Percentiles rank a stretch among this genome's conserved stretches.
phyloP scores from a whole-genome alignment of 371 early-diverging fungal genomes.

The Rhizoclosmatium hyalinum region DNA sequence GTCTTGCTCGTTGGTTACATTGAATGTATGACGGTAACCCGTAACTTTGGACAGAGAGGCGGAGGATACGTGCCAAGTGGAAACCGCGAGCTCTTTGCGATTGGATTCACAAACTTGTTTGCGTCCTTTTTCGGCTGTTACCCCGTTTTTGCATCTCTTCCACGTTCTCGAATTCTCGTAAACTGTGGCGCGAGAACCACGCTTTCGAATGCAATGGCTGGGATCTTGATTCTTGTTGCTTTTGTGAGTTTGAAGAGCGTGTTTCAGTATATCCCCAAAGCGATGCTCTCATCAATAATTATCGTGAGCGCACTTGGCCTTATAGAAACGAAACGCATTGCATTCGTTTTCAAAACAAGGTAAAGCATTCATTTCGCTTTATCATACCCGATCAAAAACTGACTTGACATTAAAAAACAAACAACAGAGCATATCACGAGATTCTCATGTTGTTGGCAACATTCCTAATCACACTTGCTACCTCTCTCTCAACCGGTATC shows the following conservation, averaged over 20 bases:
- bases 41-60: conserved; percentile 40
- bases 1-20: conserved; percentile 46
- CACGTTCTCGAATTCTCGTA: conserved; percentile 48
- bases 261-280: conserved; percentile 44
- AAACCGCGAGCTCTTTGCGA: conserved; percentile 48
- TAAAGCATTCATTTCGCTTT: background rate
- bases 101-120: conserved; percentile 47
- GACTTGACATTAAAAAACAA: background rate
- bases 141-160: conserved; percentile 47
- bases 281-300: conserved; percentile 47
- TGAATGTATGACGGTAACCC: conserved; percentile 45
- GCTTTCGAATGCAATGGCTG: conserved; percentile 40
- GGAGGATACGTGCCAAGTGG: conserved; percentile 39
- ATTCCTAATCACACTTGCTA: conserved; percentile 40
- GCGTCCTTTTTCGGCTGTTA: conserved; percentile 42
- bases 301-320: conserved; percentile 44
- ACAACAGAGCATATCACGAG: conserved; percentile 31
- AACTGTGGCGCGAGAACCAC: conserved; percentile 44
- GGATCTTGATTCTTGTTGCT: conserved; percentile 35
- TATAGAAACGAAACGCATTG: conserved; percentile 45
- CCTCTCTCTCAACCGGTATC: conserved; percentile 40
- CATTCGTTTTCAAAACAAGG: conserved; percentile 36
- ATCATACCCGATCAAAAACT: background rate
- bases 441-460: conserved; percentile 39
- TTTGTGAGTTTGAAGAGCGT: conserved; percentile 33